Evolutionary conservation across 768 basidiomycete species (phyloP).

Genomic region (Mycena rosella): DNA sequence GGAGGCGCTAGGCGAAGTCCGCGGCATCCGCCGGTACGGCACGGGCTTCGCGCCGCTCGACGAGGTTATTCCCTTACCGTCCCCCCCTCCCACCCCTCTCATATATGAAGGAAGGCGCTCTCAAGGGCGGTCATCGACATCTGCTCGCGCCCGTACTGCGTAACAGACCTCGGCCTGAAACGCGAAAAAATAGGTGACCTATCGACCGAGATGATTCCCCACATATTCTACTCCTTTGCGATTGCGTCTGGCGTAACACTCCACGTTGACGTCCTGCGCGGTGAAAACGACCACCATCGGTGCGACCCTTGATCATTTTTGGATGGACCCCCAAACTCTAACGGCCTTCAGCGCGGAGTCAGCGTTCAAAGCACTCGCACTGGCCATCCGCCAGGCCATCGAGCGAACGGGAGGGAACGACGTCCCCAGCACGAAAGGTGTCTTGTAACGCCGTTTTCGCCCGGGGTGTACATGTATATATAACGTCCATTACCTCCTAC

Average conservation of each 20-base stretch:
- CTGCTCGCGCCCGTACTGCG: slow-evolving; percentile 96
- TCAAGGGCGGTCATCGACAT: slow-evolving; percentile 98
- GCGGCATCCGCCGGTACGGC: slow-evolving; percentile 95
- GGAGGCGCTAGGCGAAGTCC: slow-evolving; percentile 92
- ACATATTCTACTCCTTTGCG: slow-evolving; percentile 98
- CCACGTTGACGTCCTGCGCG: slow-evolving; percentile 93
- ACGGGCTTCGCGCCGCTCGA: slow-evolving; percentile 97
- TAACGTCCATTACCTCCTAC: neutral
- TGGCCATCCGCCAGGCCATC: slow-evolving; percentile 96
- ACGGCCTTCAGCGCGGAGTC: slow-evolving; percentile 95
- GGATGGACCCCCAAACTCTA: slow-evolving; percentile 50
- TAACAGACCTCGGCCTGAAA: slow-evolving; percentile 88
- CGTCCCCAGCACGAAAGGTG: slow-evolving; percentile 97
- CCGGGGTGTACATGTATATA: too few relatives aligned
- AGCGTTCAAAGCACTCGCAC: slow-evolving; percentile 96
- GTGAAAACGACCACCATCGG: slow-evolving; percentile 99
- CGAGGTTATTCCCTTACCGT: slow-evolving; percentile 67
- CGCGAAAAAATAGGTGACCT: slow-evolving; percentile 95
- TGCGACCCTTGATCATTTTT: slow-evolving; percentile 51
- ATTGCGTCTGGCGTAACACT: slow-evolving; percentile 94
- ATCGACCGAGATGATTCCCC: slow-evolving; percentile 98
- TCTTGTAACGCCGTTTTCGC: slow-evolving; percentile 58
- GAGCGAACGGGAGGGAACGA: slow-evolving; percentile 90
- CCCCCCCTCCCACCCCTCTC: slow-evolving; percentile 13
- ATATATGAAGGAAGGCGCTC: slow-evolving; percentile 77